phyloP scores from a whole-genome alignment of 352 stramenopile genomes.

The Phytopythium cucurbitacearum region DNA sequence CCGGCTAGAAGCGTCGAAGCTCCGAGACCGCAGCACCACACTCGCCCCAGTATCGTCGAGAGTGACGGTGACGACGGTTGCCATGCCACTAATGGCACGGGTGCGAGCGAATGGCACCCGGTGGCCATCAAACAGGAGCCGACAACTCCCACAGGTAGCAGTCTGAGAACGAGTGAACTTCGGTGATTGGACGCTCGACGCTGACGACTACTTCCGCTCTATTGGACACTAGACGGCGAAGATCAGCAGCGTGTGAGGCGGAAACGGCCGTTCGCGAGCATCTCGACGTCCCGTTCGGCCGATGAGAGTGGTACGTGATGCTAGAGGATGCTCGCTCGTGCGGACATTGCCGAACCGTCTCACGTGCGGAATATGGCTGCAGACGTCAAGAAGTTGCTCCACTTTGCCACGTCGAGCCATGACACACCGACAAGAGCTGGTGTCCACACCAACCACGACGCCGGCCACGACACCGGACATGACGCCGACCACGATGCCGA shows the following conservation, averaged over 20 bases:
- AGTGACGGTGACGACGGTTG: slow-evolving; percentile 1
- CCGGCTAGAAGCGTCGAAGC: slow-evolving; percentile 14
- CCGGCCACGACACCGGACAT: slow-evolving; percentile 46
- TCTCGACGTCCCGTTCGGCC: slow-evolving; percentile 10
- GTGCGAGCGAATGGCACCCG: neutral
- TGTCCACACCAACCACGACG: slow-evolving; percentile 7
- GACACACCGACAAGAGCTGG: neutral
- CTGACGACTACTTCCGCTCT: no score
- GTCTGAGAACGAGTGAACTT: neutral
- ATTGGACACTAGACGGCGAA: neutral
- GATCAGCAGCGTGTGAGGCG: neutral
- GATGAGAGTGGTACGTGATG: slow-evolving; percentile 16
- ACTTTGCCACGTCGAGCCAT: slow-evolving; percentile 15
- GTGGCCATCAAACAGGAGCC: slow-evolving; percentile 1
- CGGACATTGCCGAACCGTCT: no score
- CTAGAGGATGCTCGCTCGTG: neutral
- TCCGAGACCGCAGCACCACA: slow-evolving; percentile 7
- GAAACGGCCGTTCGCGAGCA: slow-evolving; percentile 24
- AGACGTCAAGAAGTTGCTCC: slow-evolving; percentile 27
- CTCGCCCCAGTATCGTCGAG: slow-evolving; percentile 2
- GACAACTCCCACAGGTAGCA: neutral
- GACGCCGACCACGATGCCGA: neutral
- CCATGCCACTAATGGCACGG: no score
- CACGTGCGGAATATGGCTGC: neutral
- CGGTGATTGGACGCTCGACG: no score